Percentiles rank a stretch among this genome's conserved stretches.
Conservation (phyloP, 129 eudicot genomes). For the Arctium minus region DNA sequence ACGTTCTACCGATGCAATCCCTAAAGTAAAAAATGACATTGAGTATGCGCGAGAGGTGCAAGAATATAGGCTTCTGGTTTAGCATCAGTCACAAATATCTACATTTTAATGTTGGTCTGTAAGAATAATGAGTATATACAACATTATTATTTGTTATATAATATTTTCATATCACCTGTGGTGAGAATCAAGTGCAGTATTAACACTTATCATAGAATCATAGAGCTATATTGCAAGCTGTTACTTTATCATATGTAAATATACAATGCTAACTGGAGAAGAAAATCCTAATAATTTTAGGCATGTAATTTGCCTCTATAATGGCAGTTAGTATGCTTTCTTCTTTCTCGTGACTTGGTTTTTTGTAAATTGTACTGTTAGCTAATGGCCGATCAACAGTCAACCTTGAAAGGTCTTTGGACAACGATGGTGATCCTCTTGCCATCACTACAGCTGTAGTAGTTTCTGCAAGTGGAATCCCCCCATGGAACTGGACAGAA, state of each 20-base stretch:
- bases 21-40: not conserved
- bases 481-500: conserved; percentile 65
- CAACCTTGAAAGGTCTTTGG: conserved; percentile 50
- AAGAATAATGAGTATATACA: not conserved
- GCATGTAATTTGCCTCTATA: not conserved
- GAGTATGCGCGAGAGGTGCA: not conserved
- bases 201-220: not conserved
- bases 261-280: not conserved
- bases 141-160: too few species aligned
- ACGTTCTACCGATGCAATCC: not conserved
- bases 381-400: conserved; percentile 45
- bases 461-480: conserved; percentile 45
- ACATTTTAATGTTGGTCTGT: not conserved
- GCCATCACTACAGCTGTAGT: conserved; percentile 47
- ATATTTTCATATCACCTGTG: too few species aligned
- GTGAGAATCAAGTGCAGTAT: not conserved
- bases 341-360: conserved; percentile 13
- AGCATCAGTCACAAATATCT: not conserved
- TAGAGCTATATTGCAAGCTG: not conserved
- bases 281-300: not conserved
- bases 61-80: not conserved
- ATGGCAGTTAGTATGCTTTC: conserved; percentile 12
- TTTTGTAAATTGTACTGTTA: conserved; percentile 26
- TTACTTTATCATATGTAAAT: not conserved
- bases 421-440: conserved; percentile 50